Base-by-base conservation (phyloP, 2,329 filamentous ascomycete species). In the Fusarium pseudograminearum region DNA sequence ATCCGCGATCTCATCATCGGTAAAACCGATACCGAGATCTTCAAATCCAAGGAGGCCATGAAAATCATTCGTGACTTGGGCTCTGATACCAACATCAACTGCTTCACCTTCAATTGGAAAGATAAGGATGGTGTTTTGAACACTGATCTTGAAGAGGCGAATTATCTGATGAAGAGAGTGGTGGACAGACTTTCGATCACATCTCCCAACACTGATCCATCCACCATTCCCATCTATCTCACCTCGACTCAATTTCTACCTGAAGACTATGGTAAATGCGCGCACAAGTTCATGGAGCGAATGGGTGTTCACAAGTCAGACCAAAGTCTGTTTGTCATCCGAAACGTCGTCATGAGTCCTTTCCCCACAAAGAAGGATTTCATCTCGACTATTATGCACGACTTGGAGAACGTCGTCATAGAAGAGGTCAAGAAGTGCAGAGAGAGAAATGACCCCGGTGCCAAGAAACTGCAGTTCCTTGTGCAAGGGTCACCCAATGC, bases 311-410 rank as follows among this genome's bases (percentile, higher is more conserved):
- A 74, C 0, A 57, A 65, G 7, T 78, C 76, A 20, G 47, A 73
- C 0, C 75, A 80, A 14, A 79, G 81, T 47, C 70, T 85, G 3
- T 80, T 83, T 64, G 82, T 84, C 2, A 51, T 85, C 11, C 77
- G 82, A 11, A 85, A 84, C 28, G 83, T 85, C 0, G 80, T 83
- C 34, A 85, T 85, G 83, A 82, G 79, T 7, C 81, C 82, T 1
- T 83, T 80, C 45, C 80, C 81, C 0, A 80, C 80, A 3, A 77
- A 80, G 18, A 74, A 73, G 2, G 76, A 79, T 42, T 83, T 84
- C 63, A 78, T 83, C 38, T 73, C 74, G 15, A 74, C 77, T 4
- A 55, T 84, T 11, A 80, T 79, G 11, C 44, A 60, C 0, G 74
- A 75, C 20, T 77, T 83, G 30, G 73, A 76, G 42, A 38, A 76